Conservation (phyloP, 192 early-diverging fungal genomes). For the Linderina pennispora region DNA sequence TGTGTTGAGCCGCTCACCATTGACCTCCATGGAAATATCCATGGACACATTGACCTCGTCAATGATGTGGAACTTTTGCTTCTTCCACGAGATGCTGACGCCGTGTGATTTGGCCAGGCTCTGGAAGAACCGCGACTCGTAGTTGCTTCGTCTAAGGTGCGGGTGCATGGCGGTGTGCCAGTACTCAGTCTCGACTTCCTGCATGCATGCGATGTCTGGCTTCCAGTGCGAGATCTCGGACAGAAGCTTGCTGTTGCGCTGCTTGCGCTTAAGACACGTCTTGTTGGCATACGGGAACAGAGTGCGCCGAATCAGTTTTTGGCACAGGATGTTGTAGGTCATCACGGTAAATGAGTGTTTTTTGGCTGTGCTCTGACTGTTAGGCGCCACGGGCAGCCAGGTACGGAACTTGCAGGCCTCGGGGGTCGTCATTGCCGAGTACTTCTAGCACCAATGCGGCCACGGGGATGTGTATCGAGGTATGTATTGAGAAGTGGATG, state of each 20-base stretch:
- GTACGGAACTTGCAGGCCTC: constrained; percentile 17
- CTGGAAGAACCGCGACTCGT: constrained; percentile 28
- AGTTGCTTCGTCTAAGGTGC: constrained; percentile 20
- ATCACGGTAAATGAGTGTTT: constrained; percentile 42
- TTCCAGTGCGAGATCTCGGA: constrained; percentile 40
- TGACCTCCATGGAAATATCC: constrained; percentile 21
- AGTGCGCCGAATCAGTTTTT: constrained; percentile 46
- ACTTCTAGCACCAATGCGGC: too few species aligned
- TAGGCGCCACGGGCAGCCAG: constrained; percentile 18
- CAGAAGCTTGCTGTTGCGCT: constrained; percentile 39
- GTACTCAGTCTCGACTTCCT: constrained; percentile 48
- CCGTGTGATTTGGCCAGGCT: constrained; percentile 31
- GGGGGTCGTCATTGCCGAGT: constrained; percentile 10
- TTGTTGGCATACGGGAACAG: constrained; percentile 54
- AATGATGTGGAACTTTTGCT: constrained; percentile 13
- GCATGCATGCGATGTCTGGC: constrained; percentile 54
- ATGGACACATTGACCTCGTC: constrained; percentile 16
- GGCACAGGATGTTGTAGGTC: constrained; percentile 58
- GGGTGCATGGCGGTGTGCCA: constrained; percentile 19
- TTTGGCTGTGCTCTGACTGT: neutral
- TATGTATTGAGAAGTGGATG: too few species aligned
- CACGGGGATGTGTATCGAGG: too few species aligned
- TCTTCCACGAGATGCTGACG: constrained; percentile 36
- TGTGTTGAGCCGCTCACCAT: constrained; percentile 27
- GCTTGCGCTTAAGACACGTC: constrained; percentile 49